These are phyloP conservation scores for Bruguiera gymnorhiza DNA, from an alignment of 345 rosid species.

Conservation along the genomic window DNA sequence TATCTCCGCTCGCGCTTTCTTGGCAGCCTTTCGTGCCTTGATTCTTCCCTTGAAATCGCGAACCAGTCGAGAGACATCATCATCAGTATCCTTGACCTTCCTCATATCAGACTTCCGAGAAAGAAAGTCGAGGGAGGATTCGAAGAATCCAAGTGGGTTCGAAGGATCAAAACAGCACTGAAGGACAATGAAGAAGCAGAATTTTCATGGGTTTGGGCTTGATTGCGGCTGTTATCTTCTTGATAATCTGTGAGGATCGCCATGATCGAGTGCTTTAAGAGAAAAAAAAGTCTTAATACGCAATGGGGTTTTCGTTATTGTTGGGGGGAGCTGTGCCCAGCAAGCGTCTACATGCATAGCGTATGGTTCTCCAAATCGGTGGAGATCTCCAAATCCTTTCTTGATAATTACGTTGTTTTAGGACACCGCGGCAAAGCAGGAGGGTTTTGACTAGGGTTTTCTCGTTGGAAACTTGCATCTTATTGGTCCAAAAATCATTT, in stretches of 20 bases:
- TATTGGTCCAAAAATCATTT: too few relatives aligned
- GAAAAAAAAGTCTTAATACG: not conserved
- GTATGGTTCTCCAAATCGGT: too few relatives aligned
- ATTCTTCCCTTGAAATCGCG: conserved; percentile 1
- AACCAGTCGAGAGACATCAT: not conserved
- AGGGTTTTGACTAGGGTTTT: too few relatives aligned
- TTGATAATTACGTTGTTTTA: too few relatives aligned
- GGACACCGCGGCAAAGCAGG: too few relatives aligned
- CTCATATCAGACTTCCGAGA: not conserved
- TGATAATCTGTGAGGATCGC: conserved; percentile 22
- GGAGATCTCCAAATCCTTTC: too few relatives aligned
- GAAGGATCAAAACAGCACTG: conserved; percentile 1
- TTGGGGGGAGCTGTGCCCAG: too few relatives aligned
- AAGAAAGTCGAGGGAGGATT: not conserved
- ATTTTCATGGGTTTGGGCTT: not conserved
- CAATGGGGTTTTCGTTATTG: too few relatives aligned
- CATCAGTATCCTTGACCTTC: too few relatives aligned
- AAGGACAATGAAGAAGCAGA: conserved; percentile 3
- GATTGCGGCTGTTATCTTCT: conserved; percentile 12
- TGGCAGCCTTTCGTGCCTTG: not conserved
- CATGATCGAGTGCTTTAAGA: conserved; percentile 12
- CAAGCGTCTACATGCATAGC: too few relatives aligned
- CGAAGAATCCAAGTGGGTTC: conserved; percentile 7
- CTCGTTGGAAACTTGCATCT: too few relatives aligned
- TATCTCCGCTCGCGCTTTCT: not conserved